Evolutionary conservation across 1,139 yeast species (phyloP), one percentile per base, ranked within the genome.

Genomic region (Blastobotrys proliferans): DNA sequence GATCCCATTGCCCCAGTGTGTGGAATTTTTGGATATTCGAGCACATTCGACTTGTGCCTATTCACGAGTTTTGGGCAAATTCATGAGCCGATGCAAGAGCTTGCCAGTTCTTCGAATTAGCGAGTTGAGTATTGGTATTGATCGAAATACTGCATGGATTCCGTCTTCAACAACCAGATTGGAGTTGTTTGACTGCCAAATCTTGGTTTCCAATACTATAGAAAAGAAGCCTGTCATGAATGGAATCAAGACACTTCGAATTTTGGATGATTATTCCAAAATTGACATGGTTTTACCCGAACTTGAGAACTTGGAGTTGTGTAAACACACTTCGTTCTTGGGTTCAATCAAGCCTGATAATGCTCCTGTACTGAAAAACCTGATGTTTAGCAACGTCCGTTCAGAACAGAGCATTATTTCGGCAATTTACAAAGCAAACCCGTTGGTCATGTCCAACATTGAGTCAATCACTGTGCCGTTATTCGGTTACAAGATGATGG

Each of bases 1-100:
- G 24, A 25, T 32, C 9, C 41, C 41, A 9, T 18, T 38, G 22
- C 41, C 41, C 5, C 25, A 38, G 10, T 11, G 29, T 9, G 36
- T 38, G 3, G 18, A 17, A 25, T 24, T n/a, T 24, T 17, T 38
- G 31, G 36, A 38, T 25, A 31, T 38, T 18, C 35, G 36, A 5
- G 41, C 41, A 3, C 35, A 38, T 13, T 38, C 41, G 4, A 38
- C 41, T 4, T 38, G 41, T 32, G 36, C 41, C 11, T 38, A 38
- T 24, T 38, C 41, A 18, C 30, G 25, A 19, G 41, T 27, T 4
- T 21, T 38, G 25, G 41, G 36, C 11, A 38, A 27, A 25, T 38
- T 38, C 25, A 31, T 38, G 36, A 31, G 27, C 31, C 30, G 32
- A n/a, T 38, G 41, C 19, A 31, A 17, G 3, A 29, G 21, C 6